A percentile compares a stretch with the other conserved stretches of the same genome.
These are phyloP conservation scores for Amanita polypyramis DNA, from an alignment of 768 basidiomycete genomes.

Conservation along the genomic window DNA sequence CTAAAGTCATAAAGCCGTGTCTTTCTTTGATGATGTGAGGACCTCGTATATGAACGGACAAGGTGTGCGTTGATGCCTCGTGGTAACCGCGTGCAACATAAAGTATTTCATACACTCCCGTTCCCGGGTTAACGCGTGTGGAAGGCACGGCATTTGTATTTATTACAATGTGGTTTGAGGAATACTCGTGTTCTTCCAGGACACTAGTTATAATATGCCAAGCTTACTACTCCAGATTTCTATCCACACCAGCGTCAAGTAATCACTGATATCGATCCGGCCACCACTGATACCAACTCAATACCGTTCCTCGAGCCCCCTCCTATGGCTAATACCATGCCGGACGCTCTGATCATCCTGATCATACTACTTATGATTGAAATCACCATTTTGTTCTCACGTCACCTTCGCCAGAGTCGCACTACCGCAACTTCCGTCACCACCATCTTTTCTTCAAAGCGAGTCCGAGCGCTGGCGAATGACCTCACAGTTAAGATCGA, in stretches of 20 bases:
- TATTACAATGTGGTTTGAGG: slow-evolving; percentile 8
- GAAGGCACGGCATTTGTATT: neutral
- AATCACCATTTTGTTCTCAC: slow-evolving; percentile 16
- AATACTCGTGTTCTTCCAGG: slow-evolving; percentile 7
- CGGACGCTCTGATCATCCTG: slow-evolving; percentile 16
- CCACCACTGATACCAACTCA: neutral
- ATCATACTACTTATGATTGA: slow-evolving; percentile 22
- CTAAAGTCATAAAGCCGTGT: too few species aligned
- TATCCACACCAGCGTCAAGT: neutral
- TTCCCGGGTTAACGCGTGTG: neutral
- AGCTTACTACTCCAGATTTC: slow-evolving; percentile 6
- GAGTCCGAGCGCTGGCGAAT: neutral
- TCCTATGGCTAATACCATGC: neutral
- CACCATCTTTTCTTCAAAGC: neutral
- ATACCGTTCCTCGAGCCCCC: neutral
- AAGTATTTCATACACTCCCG: neutral
- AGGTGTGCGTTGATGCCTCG: slow-evolving; percentile 10
- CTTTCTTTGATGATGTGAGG: neutral
- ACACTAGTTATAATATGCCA: slow-evolving; percentile 3
- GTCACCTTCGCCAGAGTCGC: slow-evolving; percentile 1
- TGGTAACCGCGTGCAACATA: slow-evolving; percentile 14
- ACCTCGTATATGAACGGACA: too few species aligned
- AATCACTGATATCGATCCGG: neutral
- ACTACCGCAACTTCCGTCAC: neutral
- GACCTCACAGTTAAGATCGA: neutral